Conservation (phyloP, 1,284 basidiomycete species). For the Ganoderma lucidum region DNA sequence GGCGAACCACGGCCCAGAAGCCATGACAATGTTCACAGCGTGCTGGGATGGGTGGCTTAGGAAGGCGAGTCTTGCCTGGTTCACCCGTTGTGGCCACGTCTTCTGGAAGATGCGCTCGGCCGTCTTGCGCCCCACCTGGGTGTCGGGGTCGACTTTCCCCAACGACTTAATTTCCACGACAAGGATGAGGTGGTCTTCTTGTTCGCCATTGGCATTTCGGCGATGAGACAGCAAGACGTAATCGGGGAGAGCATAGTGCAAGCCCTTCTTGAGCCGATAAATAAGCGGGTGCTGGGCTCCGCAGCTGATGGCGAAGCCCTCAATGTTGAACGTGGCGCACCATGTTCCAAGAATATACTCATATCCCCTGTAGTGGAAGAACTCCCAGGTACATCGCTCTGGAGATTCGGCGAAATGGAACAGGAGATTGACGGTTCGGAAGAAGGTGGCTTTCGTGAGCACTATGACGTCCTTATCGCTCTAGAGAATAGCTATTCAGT, state of each 20-base stretch:
- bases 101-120: background rate
- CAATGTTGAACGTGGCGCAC: background rate
- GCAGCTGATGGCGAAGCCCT: background rate
- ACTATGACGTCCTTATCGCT: background rate
- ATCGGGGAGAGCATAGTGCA: background rate
- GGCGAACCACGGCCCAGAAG: background rate
- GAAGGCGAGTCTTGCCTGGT: background rate
- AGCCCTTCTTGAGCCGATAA: background rate
- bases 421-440: background rate
- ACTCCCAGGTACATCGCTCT: background rate
- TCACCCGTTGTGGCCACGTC: background rate
- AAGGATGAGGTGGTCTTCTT: background rate
- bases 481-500: background rate
- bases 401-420: background rate
- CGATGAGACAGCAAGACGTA: background rate
- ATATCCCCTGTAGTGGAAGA: background rate
- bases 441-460: background rate
- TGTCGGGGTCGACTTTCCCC: background rate
- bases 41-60: background rate
- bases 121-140: background rate
- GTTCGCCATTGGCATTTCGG: background rate
- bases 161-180: background rate
- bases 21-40: background rate
- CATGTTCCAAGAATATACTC: background rate
- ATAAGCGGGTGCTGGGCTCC: slow-evolving; percentile 3